Conservation (phyloP, 768 basidiomycete genomes). For the Sarcomyxa edulis region DNA sequence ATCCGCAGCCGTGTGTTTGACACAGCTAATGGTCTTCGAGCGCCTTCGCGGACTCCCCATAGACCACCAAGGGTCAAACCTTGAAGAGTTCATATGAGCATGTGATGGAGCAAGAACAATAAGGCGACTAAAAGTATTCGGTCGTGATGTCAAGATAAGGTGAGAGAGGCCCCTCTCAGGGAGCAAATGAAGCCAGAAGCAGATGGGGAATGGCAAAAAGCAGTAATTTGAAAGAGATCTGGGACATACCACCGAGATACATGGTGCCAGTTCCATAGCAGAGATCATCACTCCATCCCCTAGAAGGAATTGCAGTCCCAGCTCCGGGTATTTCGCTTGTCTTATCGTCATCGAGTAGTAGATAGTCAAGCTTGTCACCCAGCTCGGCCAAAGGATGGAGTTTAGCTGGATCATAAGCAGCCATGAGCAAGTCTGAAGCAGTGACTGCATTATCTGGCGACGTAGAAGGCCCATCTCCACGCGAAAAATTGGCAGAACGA, state of each 20-base stretch:
- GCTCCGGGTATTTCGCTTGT: conserved; percentile 86
- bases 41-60: conserved; percentile 96
- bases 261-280: conserved; percentile 99
- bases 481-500: conserved; percentile 43
- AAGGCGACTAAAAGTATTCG: conserved; percentile 59
- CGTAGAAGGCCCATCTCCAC: conserved; percentile 28
- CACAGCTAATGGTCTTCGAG: conserved; percentile 80
- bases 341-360: conserved; percentile 96
- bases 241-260: conserved; percentile 88
- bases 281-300: conserved; percentile 98
- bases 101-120: conserved; percentile 81
- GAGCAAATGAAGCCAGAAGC: conserved; percentile 43
- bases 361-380: conserved; percentile 91
- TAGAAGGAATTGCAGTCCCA: conserved; percentile 84
- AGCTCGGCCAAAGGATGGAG: conserved; percentile 92
- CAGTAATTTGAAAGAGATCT: conserved; percentile 61
- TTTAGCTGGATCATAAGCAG: conserved; percentile 85
- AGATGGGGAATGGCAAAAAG: conserved; percentile 44
- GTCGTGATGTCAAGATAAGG: conserved; percentile 60
- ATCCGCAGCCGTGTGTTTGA: conserved; percentile 85
- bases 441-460: conserved; percentile 59
- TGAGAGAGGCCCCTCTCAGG: conserved; percentile 42
- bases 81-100: conserved; percentile 62
- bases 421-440: conserved; percentile 82
- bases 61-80: conserved; percentile 92